Percentiles rank a stretch among this genome's conserved stretches.
Evolutionary conservation across 345 rosid genomes (phyloP).

Genomic region (Brassica incana): DNA sequence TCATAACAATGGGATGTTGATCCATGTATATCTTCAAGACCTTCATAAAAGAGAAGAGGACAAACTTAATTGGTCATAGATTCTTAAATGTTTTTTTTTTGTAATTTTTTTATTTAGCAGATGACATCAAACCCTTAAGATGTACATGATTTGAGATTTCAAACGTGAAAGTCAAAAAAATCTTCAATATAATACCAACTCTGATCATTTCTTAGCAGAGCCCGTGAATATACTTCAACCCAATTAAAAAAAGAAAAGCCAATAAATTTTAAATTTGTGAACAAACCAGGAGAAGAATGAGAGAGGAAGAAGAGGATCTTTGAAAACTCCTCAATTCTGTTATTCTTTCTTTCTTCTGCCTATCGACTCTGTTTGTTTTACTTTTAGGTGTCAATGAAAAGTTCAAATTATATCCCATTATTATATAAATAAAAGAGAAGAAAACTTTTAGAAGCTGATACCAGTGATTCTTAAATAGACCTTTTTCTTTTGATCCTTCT

Average conservation of each 20-base stretch:
- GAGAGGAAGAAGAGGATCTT: constrained; percentile 38
- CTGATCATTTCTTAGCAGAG: background rate
- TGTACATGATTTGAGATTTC: background rate
- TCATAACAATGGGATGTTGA: constrained; percentile 30
- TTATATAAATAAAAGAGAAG: background rate
- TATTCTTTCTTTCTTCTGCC: constrained; percentile 20
- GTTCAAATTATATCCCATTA: background rate
- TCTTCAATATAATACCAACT: background rate
- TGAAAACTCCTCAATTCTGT: constrained; percentile 35
- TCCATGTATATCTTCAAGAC: constrained; percentile 36
- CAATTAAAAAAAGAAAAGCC: background rate
- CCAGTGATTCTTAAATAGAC: constrained; percentile 27
- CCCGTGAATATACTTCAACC: background rate
- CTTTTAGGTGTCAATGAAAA: constrained; percentile 20
- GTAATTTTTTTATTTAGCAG: background rate
- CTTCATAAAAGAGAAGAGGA: background rate
- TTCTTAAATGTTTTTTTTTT: too few species aligned
- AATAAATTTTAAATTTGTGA: background rate
- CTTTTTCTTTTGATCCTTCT: constrained; percentile 43
- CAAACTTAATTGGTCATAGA: background rate
- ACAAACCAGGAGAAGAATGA: constrained; percentile 21
- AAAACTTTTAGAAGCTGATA: constrained; percentile 1
- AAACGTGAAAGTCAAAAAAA: background rate
- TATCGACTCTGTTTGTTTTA: constrained; percentile 12
- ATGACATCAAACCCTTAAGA: constrained; percentile 11